Evolutionary conservation across 1,284 basidiomycete species (phyloP), one percentile per base, ranked within the genome.

Genomic region (Trichosporon sp.): DNA sequence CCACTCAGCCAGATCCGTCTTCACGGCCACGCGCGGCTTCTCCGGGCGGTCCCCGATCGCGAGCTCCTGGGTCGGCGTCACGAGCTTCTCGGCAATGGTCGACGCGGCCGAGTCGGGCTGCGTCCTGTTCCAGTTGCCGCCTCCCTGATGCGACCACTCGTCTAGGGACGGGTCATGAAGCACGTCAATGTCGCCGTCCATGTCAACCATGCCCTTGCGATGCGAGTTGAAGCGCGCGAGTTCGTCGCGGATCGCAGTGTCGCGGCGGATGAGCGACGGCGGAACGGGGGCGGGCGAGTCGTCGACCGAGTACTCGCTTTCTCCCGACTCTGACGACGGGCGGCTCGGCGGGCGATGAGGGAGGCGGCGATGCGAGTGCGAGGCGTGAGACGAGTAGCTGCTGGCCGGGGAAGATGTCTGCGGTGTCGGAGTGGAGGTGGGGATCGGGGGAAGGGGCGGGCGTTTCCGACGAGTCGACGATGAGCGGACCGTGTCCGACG

Each of bases 301-400:
- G 44, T 65, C 64, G n/a, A 61, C 36, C 23, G 66, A 68, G 62
- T 68, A 68, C 58, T 61, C 59, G 64, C 66, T 68, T 11, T 64
- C 66, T n/a, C 62, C 61, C 11, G 66, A 68, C 44, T 63, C 36
- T 27, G 36, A 56, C 9, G 61, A 57, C 19, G 46, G 32, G 56
- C 32, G 37, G 36, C 62, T 44, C 49, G 27, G 40, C 27, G 31
- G 61, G 36, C 65, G 62, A 3, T 46, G 40, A 7, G 61, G 52
- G 1, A 19, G 34, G 25, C 25, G 25, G 25, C 25, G 16, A 8
- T 27, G 27, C 8, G 49, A 54, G 49, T 54, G 25, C 4, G 49
- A 54, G 16, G 49, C 29, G 29, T 54, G 25, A 6, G 49, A 54
- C 27, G 49, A 54, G 29, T 54, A 54, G 25, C 16, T 54, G 49